Conservation (phyloP, 352 stramenopile genomes). For the Pythium brachiatum region DNA sequence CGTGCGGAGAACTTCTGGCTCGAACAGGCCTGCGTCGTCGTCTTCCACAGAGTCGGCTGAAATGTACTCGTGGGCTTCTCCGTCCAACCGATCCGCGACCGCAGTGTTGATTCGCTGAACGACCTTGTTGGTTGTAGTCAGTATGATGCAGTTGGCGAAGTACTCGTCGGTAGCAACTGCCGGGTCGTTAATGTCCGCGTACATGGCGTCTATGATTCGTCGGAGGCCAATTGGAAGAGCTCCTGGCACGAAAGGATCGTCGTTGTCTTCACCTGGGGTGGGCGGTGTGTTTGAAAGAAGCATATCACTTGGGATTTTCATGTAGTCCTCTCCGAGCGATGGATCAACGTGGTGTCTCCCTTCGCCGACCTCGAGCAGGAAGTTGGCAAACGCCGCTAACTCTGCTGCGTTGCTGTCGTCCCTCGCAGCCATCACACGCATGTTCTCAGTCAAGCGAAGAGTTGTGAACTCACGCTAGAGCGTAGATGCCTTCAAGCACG, state of each 20-base stretch:
- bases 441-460: neutral
- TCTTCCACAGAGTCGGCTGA: slow-evolving; percentile 14
- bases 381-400: neutral
- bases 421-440: neutral
- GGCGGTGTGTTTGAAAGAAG: slow-evolving; percentile 3
- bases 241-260: neutral
- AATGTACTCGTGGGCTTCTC: slow-evolving; percentile 9
- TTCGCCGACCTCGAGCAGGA: neutral
- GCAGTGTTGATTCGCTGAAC: slow-evolving; percentile 16
- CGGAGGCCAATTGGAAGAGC: slow-evolving; percentile 1
- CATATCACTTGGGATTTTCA: slow-evolving; percentile 21
- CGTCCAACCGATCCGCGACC: slow-evolving; percentile 7
- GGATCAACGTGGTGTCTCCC: neutral
- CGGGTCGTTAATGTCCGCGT: slow-evolving; percentile 11
- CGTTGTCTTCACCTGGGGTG: neutral
- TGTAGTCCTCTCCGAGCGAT: slow-evolving; percentile 16
- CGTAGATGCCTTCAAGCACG: neutral
- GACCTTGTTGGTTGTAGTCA: slow-evolving; percentile 16
- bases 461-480: neutral
- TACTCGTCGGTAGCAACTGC: slow-evolving; percentile 13
- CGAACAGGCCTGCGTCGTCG: slow-evolving; percentile 2
- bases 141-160: slow-evolving; percentile 14
- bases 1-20: slow-evolving; percentile 16
- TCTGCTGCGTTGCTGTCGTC: neutral
- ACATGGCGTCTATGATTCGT: slow-evolving; percentile 15